Conservation (phyloP, 2,329 filamentous ascomycete species). For the Scedosporium aurantiacum region DNA sequence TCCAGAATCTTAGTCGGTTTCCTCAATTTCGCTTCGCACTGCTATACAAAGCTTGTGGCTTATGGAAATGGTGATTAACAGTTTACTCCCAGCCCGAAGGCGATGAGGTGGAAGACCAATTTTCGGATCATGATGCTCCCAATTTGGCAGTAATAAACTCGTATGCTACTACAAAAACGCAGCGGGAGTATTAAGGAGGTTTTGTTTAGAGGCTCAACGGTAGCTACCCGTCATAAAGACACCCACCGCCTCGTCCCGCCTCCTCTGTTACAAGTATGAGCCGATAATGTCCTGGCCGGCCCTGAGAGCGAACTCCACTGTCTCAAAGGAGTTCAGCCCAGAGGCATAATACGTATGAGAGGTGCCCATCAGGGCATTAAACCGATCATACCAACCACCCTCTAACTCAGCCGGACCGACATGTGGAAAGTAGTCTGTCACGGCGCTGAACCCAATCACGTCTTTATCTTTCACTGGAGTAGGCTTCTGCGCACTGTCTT, state of each 20-base stretch:
- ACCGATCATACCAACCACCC: neutral
- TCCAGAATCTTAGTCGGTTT: no score
- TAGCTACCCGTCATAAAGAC: no score
- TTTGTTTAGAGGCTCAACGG: no score
- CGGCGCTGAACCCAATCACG: neutral
- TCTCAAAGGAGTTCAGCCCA: slow-evolving; percentile 2
- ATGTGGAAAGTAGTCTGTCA: slow-evolving; percentile 3
- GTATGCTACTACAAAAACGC: no score
- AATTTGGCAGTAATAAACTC: no score
- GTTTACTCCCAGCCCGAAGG: no score
- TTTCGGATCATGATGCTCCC: no score
- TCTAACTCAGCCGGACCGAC: neutral
- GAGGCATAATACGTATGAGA: neutral
- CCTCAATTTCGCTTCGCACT: no score
- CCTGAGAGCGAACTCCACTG: neutral
- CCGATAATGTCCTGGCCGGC: slow-evolving; percentile 1
- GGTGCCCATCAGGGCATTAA: neutral
- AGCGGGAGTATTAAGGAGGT: no score
- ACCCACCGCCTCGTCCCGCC: neutral
- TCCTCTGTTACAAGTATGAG: neutral
- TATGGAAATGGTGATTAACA: no score
- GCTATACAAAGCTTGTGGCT: no score
- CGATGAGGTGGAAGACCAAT: no score
- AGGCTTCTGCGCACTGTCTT: neutral
- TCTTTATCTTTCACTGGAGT: slow-evolving; percentile 1